Conservation (phyloP, 2,329 filamentous ascomycete genomes). For the Taxawa tesnikishii region DNA sequence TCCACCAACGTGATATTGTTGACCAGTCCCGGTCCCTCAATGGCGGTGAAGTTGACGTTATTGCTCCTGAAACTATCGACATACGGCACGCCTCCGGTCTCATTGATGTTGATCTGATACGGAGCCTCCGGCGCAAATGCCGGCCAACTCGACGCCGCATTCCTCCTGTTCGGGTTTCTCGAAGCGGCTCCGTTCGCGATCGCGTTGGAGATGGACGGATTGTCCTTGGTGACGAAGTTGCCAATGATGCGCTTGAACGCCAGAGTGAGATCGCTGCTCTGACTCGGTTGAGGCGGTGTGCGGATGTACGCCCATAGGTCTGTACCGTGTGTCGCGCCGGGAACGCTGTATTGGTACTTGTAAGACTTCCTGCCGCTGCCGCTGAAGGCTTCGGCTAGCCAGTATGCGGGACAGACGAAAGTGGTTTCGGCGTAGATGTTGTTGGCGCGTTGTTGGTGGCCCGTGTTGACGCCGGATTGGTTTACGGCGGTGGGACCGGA, state of each 20-base stretch:
- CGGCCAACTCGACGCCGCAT: conserved; percentile 13
- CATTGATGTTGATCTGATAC: conserved; percentile 31
- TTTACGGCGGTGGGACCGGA: conserved; percentile 35
- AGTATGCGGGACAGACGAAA: conserved; percentile 45
- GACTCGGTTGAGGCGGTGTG: conserved; percentile 9
- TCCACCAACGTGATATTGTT: conserved; percentile 31
- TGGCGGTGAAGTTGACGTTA: too few relatives aligned
- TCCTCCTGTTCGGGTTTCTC: conserved; percentile 6
- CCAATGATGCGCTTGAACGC: conserved; percentile 32
- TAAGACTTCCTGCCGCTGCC: conserved; percentile 22
- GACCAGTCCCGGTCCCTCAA: conserved; percentile 16
- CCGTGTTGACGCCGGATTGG: conserved; percentile 35
- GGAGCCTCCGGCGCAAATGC: conserved; percentile 21
- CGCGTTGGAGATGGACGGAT: conserved; percentile 22
- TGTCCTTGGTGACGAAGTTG: conserved; percentile 29
- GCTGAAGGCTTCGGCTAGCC: conserved; percentile 38
- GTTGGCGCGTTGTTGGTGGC: conserved; percentile 42
- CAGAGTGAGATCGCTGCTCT: conserved; percentile 11
- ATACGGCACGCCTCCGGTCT: conserved; percentile 35
- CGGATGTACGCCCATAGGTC: conserved; percentile 27
- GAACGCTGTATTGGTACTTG: conserved; percentile 39
- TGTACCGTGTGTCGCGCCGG: conserved; percentile 25
- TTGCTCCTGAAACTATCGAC: conserved; percentile 6
- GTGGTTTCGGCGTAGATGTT: conserved; percentile 43
- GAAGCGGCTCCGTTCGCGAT: conserved; percentile 14